Evolutionary conservation across 1,139 yeast species (phyloP).

Genomic region (Debaryomycetaceae sp.): DNA sequence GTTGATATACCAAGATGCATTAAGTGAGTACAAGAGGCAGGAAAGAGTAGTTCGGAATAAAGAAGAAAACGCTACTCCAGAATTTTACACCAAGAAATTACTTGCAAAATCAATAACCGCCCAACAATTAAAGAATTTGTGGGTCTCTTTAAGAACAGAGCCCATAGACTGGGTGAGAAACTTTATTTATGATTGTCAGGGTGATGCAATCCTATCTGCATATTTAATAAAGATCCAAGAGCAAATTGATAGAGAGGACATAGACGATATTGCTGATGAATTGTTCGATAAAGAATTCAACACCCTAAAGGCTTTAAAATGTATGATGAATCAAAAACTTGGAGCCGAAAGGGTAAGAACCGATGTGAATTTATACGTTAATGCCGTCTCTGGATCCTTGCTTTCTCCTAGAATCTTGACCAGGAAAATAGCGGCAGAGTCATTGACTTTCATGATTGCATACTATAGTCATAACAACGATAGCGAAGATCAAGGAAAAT

Average conservation of each 20-base stretch:
- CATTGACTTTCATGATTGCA: slow-evolving; percentile 50
- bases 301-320: slow-evolving; percentile 44
- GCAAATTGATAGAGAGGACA: slow-evolving; percentile 30
- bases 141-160: slow-evolving; percentile 91
- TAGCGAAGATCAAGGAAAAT: slow-evolving; percentile 43
- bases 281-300: slow-evolving; percentile 48
- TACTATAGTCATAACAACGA: slow-evolving; percentile 31
- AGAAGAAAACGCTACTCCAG: slow-evolving; percentile 58
- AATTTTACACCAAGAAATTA: slow-evolving; percentile 71
- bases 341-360: slow-evolving; percentile 43
- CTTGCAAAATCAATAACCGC: slow-evolving; percentile 68
- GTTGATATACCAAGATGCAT: slow-evolving; percentile 82
- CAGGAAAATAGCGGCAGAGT: slow-evolving; percentile 77
- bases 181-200: slow-evolving; percentile 76
- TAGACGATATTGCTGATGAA: slow-evolving; percentile 39
- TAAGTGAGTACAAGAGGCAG: slow-evolving; percentile 68
- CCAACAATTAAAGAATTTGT: slow-evolving; percentile 73
- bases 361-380: slow-evolving; percentile 39
- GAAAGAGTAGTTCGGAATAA: slow-evolving; percentile 30
- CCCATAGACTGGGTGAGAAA: slow-evolving; percentile 87
- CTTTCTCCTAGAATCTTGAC: slow-evolving; percentile 66
- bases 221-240: slow-evolving; percentile 40
- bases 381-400: slow-evolving; percentile 44
- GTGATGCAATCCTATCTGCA: slow-evolving; percentile 72
- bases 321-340: slow-evolving; percentile 47